Conservation (phyloP, 2,329 filamentous ascomycete genomes). For the Aspergillus costaricaensis region DNA sequence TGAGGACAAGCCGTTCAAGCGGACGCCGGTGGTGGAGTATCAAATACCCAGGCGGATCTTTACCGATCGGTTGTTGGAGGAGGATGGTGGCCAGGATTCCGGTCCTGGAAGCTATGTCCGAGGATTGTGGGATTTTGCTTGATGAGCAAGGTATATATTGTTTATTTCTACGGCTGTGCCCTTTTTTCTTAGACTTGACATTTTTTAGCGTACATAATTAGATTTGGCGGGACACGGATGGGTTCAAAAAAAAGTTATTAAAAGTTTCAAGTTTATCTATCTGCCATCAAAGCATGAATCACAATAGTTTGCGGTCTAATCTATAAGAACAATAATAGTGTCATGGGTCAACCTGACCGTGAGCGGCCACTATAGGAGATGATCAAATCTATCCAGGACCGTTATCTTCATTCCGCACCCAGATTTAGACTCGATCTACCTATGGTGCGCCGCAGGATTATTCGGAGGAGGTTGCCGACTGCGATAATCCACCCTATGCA, state of each 20-base stretch:
- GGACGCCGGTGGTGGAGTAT: slow-evolving; percentile 85
- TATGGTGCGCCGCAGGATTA: neutral
- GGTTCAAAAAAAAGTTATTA: neutral
- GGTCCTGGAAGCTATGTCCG: slow-evolving; percentile 41
- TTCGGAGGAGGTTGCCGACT: neutral
- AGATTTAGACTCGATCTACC: neutral
- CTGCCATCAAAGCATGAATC: neutral
- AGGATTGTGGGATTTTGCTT: slow-evolving; percentile 42
- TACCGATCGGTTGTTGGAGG: slow-evolving; percentile 42
- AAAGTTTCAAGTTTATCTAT: neutral
- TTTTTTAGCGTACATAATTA: slow-evolving; percentile 22
- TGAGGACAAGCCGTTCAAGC: slow-evolving; percentile 74
- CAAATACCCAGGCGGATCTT: slow-evolving; percentile 90
- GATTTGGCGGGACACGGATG: neutral
- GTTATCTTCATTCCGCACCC: neutral
- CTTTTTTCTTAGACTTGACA: slow-evolving; percentile 6
- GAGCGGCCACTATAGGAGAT: neutral
- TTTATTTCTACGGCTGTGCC: slow-evolving; percentile 5
- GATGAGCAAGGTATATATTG: slow-evolving; percentile 1
- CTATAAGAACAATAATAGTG: slow-evolving; percentile 7
- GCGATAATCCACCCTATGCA: slow-evolving; percentile 3
- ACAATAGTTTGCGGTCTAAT: neutral
- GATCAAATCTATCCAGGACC: slow-evolving; percentile 2
- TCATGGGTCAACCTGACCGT: neutral
- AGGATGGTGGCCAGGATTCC: slow-evolving; percentile 43